Evolutionary conservation across 1,284 basidiomycete genomes (phyloP), one percentile per base, ranked within the genome.

Genomic region (Cryptococcus sp.): DNA sequence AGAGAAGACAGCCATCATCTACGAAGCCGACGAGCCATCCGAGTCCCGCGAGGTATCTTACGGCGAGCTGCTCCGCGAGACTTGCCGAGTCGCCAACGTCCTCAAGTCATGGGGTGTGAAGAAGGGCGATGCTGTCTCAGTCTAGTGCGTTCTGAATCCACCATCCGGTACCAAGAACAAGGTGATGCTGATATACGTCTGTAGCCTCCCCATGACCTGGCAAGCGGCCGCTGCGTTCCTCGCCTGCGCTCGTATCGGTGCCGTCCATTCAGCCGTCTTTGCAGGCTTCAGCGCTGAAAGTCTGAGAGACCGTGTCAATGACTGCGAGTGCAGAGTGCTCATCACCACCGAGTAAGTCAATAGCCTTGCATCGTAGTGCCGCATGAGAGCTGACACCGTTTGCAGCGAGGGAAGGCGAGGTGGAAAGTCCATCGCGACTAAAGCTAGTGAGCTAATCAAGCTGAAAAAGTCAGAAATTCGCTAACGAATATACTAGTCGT

Each of bases 241-340:
- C 54, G 95, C 95, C 20, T 98, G 94, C 79, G 94, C 95, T 6
- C 89, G 95, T 69, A 91, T 99, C 71, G 96, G 95, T 54, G 95
- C 96, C 25, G 84, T 99, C 56, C 96, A 99, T 82, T 96, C 93
- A n/a, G 95, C 98, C 73, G 88, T 99, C 64, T 99, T 99, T 72
- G 95, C 95, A 51, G 95, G 96, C 16, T 99, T 99, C 84, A 93
- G 89, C 10, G 88, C 94, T n/a, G 96, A 98, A 80, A 91, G 91
- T 11, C 87, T 99, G 56, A 87, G 95, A 53, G 96, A 98, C 80
- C 88, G 96, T 61, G 86, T 94, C 44, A 85, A 87, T 59, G 96
- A 99, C 80, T 96, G 94, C 81, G 84, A 85, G 70, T 91, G 88
- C 40, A 86, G 87, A 56, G 91, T 99, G 11, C 83, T 99, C 64